Evolutionary conservation across 768 basidiomycete species (phyloP), one percentile per base, ranked within the genome.

Genomic region (Lyophyllum decastes): DNA sequence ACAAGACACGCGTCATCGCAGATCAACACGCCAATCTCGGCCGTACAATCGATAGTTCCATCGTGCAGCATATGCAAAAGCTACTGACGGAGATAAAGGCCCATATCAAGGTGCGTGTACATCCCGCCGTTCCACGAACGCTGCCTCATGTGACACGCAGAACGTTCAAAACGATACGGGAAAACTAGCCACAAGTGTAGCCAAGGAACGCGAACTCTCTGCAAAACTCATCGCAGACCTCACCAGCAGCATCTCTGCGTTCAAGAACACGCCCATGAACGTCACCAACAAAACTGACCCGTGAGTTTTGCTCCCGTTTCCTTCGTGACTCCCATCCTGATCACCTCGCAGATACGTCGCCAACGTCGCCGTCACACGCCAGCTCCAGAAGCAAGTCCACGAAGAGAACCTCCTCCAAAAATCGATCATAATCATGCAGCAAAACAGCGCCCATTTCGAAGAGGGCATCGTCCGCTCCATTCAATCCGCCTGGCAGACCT

Each of bases 351-450:
- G 86, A 11, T 90, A 81, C 69, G 79, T 92, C 48, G 79, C 84
- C 57, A 93, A 94, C 70, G 75, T 79, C 54, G 77, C 83, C 55
- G 94, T 96, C 35, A 72, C 79, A 19, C 87, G 83, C 51, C 94
- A 97, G 70, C 85, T 97, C 16, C 83, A 87, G 61, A 92, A 91
- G 64, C 95, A 98, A 75, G 92, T 98, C 45, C 87, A 94, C 73
- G 96, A 97, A 75, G 97, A 99, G 75, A 99, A 99, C 69, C 87
- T 95, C 0, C 86, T 99, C 14, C 96, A 99, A 75, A 99, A 98
- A 72, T 92, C 90, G 2, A 92, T 98, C 67, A 88, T 99, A 68
- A 95, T 99, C 72, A 98, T 96, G 86, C 96, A 99, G 66, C 94
- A 95, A 63, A 96, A 96, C 70, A 92, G 89, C 16, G 96, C 95